These are phyloP conservation scores for Akanthomyces lecanii DNA, from an alignment of 2,329 filamentous ascomycete genomes.

Conservation along the genomic window DNA sequence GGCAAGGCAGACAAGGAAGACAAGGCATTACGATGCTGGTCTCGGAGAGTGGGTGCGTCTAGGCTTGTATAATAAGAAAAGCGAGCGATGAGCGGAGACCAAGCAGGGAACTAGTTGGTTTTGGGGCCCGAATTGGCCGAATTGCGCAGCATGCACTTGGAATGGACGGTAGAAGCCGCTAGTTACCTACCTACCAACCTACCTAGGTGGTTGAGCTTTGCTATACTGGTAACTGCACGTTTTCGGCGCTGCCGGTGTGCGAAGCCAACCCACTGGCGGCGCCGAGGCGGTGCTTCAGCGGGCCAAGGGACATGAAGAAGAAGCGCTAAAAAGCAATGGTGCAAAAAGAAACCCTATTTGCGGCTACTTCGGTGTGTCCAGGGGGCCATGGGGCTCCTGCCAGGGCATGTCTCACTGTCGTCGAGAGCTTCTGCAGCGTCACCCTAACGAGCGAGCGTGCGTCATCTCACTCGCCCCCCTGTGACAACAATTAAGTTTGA, in stretches of 20 bases:
- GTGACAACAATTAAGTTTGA: neutral
- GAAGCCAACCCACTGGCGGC: neutral
- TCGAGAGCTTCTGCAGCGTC: neutral
- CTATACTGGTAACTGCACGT: no score
- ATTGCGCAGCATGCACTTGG: neutral
- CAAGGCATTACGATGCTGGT: neutral
- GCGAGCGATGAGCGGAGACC: neutral
- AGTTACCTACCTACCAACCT: neutral
- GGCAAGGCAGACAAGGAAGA: neutral
- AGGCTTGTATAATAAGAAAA: constrained; percentile 2
- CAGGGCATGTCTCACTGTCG: neutral
- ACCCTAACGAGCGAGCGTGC: neutral
- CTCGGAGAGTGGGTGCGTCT: neutral
- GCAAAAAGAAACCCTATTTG: neutral
- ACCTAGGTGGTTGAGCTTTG: neutral
- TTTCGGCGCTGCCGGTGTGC: neutral
- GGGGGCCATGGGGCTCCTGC: no score
- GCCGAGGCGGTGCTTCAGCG: neutral
- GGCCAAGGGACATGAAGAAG: neutral
- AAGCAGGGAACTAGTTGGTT: neutral
- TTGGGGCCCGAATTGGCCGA: neutral
- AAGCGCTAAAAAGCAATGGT: no score
- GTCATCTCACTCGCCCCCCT: constrained; percentile 8
- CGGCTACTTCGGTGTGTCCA: neutral
- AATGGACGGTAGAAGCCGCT: no score